Conservation (phyloP, 2,329 filamentous ascomycete genomes). For the Neurospora sp. region DNA sequence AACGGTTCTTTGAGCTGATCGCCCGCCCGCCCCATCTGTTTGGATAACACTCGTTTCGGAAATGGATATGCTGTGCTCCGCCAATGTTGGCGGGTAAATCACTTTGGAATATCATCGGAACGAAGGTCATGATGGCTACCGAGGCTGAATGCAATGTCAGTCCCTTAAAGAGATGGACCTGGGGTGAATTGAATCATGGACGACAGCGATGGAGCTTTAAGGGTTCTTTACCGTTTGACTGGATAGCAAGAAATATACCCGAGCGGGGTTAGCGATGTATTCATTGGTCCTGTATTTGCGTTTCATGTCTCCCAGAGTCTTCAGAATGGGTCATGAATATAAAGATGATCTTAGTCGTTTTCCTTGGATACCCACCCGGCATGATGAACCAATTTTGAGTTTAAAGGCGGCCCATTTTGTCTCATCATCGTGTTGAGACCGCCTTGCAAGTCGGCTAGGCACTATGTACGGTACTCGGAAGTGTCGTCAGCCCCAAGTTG, state of each 20-base stretch:
- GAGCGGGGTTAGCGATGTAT: background rate
- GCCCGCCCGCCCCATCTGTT: background rate
- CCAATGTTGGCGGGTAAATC: background rate
- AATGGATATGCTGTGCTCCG: background rate
- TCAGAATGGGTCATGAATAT: background rate
- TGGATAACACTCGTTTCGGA: background rate
- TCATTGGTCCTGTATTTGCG: background rate
- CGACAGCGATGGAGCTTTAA: background rate
- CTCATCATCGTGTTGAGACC: background rate
- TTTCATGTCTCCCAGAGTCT: background rate
- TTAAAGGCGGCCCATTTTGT: background rate
- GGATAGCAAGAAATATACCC: background rate
- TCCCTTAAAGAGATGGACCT: background rate
- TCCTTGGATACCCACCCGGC: background rate
- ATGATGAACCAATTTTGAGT: background rate
- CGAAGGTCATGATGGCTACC: background rate
- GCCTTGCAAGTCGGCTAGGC: background rate
- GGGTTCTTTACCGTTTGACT: background rate
- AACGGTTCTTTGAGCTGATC: constrained; percentile 11
- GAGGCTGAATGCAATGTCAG: background rate
- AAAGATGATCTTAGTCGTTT: background rate
- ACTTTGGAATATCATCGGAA: background rate
- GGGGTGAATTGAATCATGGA: background rate
- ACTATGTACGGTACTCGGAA: background rate
- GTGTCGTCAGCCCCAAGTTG: background rate